phyloP scores from a whole-genome alignment of 208 protist species.

The Crithidia thermophila region DNA sequence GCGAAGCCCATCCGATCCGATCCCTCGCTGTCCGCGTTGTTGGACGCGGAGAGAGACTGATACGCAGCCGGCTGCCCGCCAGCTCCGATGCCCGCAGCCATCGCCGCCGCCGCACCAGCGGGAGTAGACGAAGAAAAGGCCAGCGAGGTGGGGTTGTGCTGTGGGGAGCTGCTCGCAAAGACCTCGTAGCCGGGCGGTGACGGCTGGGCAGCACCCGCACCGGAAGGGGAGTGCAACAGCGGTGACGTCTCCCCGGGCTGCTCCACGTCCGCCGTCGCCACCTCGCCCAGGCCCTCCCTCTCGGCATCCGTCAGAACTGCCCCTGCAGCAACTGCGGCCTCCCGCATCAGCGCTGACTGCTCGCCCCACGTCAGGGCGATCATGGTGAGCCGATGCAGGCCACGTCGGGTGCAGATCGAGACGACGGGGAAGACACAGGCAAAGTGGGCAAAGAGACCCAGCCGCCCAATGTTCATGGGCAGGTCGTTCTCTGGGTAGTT shows the following conservation, averaged over 20 bases:
- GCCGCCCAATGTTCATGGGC: conserved; percentile 66
- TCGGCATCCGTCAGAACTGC: not conserved
- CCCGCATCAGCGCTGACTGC: conserved; percentile 40
- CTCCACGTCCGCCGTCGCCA: not conserved
- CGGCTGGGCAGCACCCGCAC: not conserved
- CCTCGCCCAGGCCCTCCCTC: not conserved
- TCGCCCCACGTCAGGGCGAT: conserved; percentile 48
- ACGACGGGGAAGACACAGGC: conserved; percentile 83
- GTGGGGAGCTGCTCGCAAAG: conserved; percentile 15
- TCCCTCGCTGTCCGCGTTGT: not conserved
- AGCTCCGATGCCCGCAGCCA: not conserved
- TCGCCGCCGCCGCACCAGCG: not conserved
- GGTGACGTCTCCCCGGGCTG: conserved; percentile 14
- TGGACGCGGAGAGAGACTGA: not conserved
- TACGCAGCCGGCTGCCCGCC: not conserved
- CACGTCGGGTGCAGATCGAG: conserved; percentile 68
- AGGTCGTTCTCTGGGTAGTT: conserved; percentile 64
- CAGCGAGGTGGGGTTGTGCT: not conserved
- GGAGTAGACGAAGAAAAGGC: not conserved
- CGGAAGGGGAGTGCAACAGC: conserved; percentile 11
- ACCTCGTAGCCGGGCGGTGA: conserved; percentile 17
- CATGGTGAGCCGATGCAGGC: conserved; percentile 67
- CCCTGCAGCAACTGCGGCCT: conserved; percentile 3
- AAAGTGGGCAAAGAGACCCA: conserved; percentile 86
- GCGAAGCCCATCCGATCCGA: too few species aligned